phyloP scores from a whole-genome alignment of 2,329 filamentous ascomycete species.

The Clarireedia hainanense region DNA sequence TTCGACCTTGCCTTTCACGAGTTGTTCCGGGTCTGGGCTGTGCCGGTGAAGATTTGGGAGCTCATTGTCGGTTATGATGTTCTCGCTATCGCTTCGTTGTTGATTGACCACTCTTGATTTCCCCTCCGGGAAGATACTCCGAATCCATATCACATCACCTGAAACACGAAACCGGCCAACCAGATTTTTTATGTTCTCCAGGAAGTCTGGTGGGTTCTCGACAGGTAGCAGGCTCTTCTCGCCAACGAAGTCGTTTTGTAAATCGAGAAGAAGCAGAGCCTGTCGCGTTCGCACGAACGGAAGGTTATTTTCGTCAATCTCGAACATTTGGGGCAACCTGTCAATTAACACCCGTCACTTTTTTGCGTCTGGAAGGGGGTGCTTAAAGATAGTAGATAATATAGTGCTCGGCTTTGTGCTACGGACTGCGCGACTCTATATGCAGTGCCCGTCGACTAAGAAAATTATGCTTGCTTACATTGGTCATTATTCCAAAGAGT shows the following conservation, averaged over 20 bases:
- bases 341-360: background rate
- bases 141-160: slow-evolving; percentile 77
- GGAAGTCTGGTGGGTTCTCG: slow-evolving; percentile 52
- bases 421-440: slow-evolving; percentile 5
- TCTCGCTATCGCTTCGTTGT: slow-evolving; percentile 28
- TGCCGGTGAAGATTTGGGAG: slow-evolving; percentile 6
- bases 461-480: slow-evolving; percentile 2
- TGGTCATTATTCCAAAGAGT: slow-evolving; percentile 4
- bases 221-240: slow-evolving; percentile 61
- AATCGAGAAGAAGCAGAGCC: slow-evolving; percentile 75
- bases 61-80: slow-evolving; percentile 27
- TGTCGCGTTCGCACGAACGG: slow-evolving; percentile 51
- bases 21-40: background rate
- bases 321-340: slow-evolving; percentile 37
- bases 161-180: slow-evolving; percentile 64
- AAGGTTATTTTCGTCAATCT: slow-evolving; percentile 47
- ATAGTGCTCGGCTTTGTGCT: background rate
- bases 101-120: slow-evolving; percentile 49
- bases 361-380: background rate
- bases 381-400: background rate
- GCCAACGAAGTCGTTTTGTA: slow-evolving; percentile 83
- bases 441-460: slow-evolving; percentile 3
- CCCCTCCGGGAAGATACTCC: slow-evolving; percentile 57
- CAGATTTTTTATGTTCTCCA: slow-evolving; percentile 59
- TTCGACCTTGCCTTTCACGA: slow-evolving; percentile 12